Evolutionary conservation across 192 early-diverging fungal genomes (phyloP).

Genomic region (Coemansia sp.): DNA sequence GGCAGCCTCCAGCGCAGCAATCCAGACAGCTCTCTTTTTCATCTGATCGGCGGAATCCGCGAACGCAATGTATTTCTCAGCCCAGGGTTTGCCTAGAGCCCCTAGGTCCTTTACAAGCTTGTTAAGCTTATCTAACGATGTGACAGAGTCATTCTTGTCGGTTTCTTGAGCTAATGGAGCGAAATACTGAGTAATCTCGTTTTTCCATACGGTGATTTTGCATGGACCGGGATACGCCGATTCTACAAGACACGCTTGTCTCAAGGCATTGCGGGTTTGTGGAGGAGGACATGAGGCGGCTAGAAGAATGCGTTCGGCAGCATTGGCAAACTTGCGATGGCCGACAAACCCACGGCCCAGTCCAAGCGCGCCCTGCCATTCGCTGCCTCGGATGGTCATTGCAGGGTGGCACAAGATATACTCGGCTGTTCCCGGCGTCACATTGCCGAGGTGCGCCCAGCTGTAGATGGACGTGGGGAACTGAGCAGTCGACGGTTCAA

Average conservation of each 20-base stretch:
- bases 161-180: conserved; percentile 18
- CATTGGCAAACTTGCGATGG: conserved; percentile 20
- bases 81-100: conserved; percentile 21
- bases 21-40: conserved; percentile 14
- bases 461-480: conserved; percentile 28
- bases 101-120: conserved; percentile 13
- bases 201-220: conserved; percentile 30
- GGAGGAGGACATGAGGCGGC: conserved; percentile 51
- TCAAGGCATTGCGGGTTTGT: conserved; percentile 34
- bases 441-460: conserved; percentile 28
- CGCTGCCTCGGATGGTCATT: conserved; percentile 31
- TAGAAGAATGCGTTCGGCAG: conserved; percentile 31
- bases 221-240: conserved; percentile 44
- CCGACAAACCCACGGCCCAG: conserved; percentile 27
- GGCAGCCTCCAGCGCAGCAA: conserved; percentile 23
- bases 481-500: neutral
- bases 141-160: neutral
- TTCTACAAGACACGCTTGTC: conserved; percentile 39
- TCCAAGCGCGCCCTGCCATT: conserved; percentile 26
- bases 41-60: neutral
- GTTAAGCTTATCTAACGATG: neutral
- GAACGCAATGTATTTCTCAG: conserved; percentile 15
- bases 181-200: conserved; percentile 36
- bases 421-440: conserved; percentile 29
- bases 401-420: conserved; percentile 26